Base-by-base conservation (phyloP, 2,329 filamentous ascomycete species). In the Xylaria sp. region DNA sequence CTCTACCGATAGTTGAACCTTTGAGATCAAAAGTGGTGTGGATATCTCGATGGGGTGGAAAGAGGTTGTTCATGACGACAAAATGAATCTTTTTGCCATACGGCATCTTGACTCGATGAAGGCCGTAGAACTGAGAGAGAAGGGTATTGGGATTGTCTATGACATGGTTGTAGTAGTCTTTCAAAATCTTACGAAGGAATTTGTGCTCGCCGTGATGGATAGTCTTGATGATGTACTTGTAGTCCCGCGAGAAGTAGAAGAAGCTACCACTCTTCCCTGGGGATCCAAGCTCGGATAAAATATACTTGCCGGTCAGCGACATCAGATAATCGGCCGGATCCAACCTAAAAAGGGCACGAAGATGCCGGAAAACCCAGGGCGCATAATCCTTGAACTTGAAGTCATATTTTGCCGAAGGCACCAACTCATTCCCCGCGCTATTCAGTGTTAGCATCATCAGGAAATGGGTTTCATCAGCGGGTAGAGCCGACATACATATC, bases 371-470 rank as follows among this genome's bases (percentile, higher is more conserved):
- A 61, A 99, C 95, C 93, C 94, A 98, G 59, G 95, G 95, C n/a
- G 94, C 94, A 77, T 99, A 99, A 79, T 99, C 95, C 81, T 99
- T 99, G 84, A 99, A 99, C 78, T 99, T 99, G 87, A 99, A 99
- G 80, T 99, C 95, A 81, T 99, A 99, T 79, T 99, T 98, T 69
- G 95, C 93, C 64, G 94, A 97, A 21, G 95, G 95, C 4, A 96
- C 96, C 75, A 99, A 83, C 81, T 99, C 95, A 76, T 97, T 97
- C 67, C 95, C 95, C 67, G 93, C 96, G 74, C 91, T 93, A 72
- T 58, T 29, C 35, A 13, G 31, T 4, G 71, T 80, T 69, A 84
- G 80, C 65, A 65, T 49, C 40, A 56, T 40, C 37, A 44, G 48
- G 19, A 1, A 46, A 60, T 5, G 38, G 13, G 43, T 6, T 38